Conservation (phyloP, 352 stramenopile genomes). For the Poterioochromonas sp. region DNA sequence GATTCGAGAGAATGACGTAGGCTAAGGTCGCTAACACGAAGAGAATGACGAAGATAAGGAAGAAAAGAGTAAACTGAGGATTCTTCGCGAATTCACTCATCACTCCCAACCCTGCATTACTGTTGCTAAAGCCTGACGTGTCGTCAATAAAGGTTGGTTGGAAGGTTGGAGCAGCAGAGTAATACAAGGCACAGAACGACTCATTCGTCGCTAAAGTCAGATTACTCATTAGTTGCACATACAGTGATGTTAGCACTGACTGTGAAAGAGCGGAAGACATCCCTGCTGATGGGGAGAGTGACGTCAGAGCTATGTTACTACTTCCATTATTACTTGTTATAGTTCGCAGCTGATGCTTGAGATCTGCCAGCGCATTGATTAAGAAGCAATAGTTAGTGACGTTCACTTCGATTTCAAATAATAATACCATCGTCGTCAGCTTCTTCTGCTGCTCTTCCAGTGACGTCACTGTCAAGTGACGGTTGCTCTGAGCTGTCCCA, state of each 20-base stretch:
- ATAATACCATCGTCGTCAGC: conserved; percentile 11
- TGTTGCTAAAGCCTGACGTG: no score
- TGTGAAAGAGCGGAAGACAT: conserved; percentile 11
- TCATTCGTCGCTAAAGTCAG: conserved; percentile 11
- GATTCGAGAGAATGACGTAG: no score
- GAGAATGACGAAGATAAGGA: no score
- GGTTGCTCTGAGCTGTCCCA: conserved; percentile 7
- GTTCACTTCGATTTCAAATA: conserved; percentile 15
- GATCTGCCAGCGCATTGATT: conserved; percentile 10
- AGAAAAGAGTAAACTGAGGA: no score
- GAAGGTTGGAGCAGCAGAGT: no score
- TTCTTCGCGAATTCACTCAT: no score
- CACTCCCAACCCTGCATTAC: no score
- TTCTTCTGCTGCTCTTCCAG: conserved; percentile 5
- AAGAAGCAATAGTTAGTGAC: conserved; percentile 14
- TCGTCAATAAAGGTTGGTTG: no score
- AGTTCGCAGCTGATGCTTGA: conserved; percentile 10
- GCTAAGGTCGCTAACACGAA: no score
- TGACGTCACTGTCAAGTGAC: conserved; percentile 10
- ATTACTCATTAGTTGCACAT: conserved; percentile 15
- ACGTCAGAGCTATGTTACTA: conserved; percentile 13
- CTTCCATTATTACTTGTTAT: conserved; percentile 17
- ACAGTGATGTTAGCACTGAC: conserved; percentile 11
- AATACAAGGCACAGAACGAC: no score
- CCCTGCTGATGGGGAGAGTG: conserved; percentile 5